Base-by-base conservation (phyloP, 192 early-diverging fungal species). In the Coemansia sp. region DNA sequence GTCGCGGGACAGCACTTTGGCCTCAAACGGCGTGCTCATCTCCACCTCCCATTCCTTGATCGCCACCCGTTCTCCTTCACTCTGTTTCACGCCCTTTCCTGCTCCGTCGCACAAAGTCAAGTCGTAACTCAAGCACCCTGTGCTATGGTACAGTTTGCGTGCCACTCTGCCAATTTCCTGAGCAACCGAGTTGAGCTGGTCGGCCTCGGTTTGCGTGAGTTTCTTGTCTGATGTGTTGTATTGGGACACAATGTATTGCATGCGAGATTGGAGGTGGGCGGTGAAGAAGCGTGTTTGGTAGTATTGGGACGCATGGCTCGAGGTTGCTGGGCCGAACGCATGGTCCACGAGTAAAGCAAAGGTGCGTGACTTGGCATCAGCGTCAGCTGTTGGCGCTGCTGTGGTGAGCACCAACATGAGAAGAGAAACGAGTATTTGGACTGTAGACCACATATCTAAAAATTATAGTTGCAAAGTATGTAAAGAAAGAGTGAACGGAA, bases 91-190 rank as follows among this genome's bases (percentile, higher is more conserved):
- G 11, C 62, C 58, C 59, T 57, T 65, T 23, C 19, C 37, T 5
- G 22, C 41, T 3, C 62, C 69, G 32, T 64, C 67, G 51, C 75
- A 77, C 57, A 77, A 54, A 12, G 68, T 69, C 53, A 77, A 29
- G 58, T 77, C 75, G 59, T 77, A 77, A 65, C 69, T 77, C 62
- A 77, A 29, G 17, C 75, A 77, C 32, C 75, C 75, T 61, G 53
- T 57, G 51, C 52, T 66, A 47, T 72, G 69, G 50, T 68, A 72
- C 66, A 77, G 60, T 52, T 69, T 68, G 61, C 69, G 69, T 19
- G 75, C 67, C 12, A 64, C 75, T 62, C 70, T 61, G 69, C 69
- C 67, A 59, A 77, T 65, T 39, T 77, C 75, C 45, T 22, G 47
- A 47, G 60, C 67, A 11, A 72, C 61, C 2, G 32, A 21, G 75